phyloP scores from a whole-genome alignment of 2,329 filamentous ascomycete species.

The Scytalidium lignicola region DNA sequence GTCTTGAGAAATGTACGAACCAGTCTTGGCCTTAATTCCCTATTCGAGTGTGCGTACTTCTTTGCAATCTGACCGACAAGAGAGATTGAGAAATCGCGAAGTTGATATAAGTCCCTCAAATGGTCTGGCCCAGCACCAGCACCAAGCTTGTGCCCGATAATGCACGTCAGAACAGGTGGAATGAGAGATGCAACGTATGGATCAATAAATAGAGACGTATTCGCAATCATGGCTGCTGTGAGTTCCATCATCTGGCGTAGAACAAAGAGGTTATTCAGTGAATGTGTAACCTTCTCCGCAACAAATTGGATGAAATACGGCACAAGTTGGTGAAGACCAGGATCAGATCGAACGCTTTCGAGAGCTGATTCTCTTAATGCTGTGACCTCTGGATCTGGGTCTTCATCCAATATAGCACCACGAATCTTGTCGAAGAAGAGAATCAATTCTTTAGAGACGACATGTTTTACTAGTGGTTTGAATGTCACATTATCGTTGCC shows the following conservation, averaged over 20 bases:
- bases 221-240: conserved; percentile 76
- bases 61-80: conserved; percentile 73
- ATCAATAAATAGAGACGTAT: conserved; percentile 69
- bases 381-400: conserved; percentile 69
- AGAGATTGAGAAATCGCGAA: conserved; percentile 79
- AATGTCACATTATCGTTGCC: conserved; percentile 79
- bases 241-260: conserved; percentile 91
- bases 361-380: conserved; percentile 77
- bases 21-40: conserved; percentile 79
- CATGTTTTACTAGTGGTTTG: conserved; percentile 91
- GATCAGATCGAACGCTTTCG: conserved; percentile 79
- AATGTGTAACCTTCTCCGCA: conserved; percentile 91
- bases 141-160: conserved; percentile 69
- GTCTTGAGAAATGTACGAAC: conserved; percentile 90
- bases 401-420: conserved; percentile 80
- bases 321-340: conserved; percentile 88
- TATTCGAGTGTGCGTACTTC: conserved; percentile 77
- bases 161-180: conserved; percentile 84
- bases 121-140: conserved; percentile 44
- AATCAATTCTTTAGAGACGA: conserved; percentile 91
- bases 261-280: conserved; percentile 82
- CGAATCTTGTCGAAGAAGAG: conserved; percentile 97
- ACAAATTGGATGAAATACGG: conserved; percentile 97
- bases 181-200: conserved; percentile 63
- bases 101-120: conserved; percentile 63